Evolutionary conservation across 805 yeast genomes (phyloP), one percentile per base, ranked within the genome.

Genomic region (Candida michaelii): DNA sequence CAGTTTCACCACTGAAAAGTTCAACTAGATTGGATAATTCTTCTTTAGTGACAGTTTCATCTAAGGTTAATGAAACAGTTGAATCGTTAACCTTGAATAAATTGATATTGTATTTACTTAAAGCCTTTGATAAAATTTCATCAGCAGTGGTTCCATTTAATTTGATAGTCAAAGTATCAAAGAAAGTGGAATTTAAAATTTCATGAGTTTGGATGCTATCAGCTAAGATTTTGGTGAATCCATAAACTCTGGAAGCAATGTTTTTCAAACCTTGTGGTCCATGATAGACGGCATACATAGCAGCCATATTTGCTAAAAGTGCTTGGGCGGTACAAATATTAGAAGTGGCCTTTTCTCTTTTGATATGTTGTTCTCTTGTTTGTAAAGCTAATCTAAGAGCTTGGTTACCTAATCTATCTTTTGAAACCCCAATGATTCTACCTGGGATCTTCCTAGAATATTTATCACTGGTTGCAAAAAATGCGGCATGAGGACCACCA

Each of bases 401-500:
- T n/a, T 76, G 79, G 51, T 85, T 81, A 15, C 97, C 97, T 40
- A 90, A 71, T 58, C 98, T 77, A 62, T 91, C 99, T 61, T 87
- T 88, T 30, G 96, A 82, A 30, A 87, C 81, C 59, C 99, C 99
- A 42, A 93, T 90, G 43, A 93, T 78, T 69, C 99, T 79, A 33
- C 99, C 99, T 2, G 99, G 99, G 63, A 93, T 89, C 65, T 90
- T 93, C 60, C 99, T 80, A 59, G 88, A 87, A 53, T 85, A 74
- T 43, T 80, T 76, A 46, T 82, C 79, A n/a, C 80, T 75, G 30
- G 91, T 95, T 7, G 98, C 88, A 55, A 93, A 90, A 68, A 88
- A 93, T 0, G 96, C 99, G 36, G 99, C 98, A 63, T 93, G 99
- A 3, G 99, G 99, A 15, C 99, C 99, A 58, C 99, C 99, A 60